Evolutionary conservation across 371 early-diverging fungal genomes (phyloP), one percentile per base, ranked within the genome.

Genomic region (Funneliformis caledonium): DNA sequence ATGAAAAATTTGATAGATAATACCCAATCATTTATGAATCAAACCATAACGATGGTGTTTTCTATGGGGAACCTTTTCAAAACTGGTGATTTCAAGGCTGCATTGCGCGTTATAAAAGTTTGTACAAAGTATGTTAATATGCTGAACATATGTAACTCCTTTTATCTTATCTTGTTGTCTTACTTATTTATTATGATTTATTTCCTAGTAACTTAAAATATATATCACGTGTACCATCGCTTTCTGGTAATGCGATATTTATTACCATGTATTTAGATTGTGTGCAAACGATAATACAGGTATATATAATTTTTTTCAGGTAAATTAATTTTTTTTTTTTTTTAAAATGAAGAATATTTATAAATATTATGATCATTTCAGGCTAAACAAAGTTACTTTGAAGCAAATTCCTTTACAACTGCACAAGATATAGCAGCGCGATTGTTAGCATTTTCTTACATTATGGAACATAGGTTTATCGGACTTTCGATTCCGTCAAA

Each of bases 211-310:
- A 48, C 84, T 84, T 59, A 82, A 86, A 45, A 81, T 83, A 75
- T 85, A 86, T 65, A 82, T 85, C 12, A 67, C 83, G 10, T 83
- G 81, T 84, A 31, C 86, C 88, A 8, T 52, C 80, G 2, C 60
- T 86, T 22, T 69, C 86, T 2, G 88, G 87, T 37, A 86, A 84
- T 77, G 84, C 87, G 0, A 83, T 85, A 50, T 75, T 88, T 47
- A 86, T 85, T 2, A 82, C 85, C 9, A 76, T 86, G 12, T 88
- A 88, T 85, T 76, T 89, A 7, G 76, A 86, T 52, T 86, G 87
- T 70, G 86, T 83, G 67, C 82, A 86, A 77, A 45, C 72, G 2
- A 78, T 86, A 4, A 82, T 88, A 26, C 81, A 86, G 73, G 86
- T 86, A 82, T 68, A 45, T 26, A 48, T 19, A 11, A 16, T 37